Base-by-base conservation (phyloP, 192 early-diverging fungal species). In the Chytriomyces hyalinus region DNA sequence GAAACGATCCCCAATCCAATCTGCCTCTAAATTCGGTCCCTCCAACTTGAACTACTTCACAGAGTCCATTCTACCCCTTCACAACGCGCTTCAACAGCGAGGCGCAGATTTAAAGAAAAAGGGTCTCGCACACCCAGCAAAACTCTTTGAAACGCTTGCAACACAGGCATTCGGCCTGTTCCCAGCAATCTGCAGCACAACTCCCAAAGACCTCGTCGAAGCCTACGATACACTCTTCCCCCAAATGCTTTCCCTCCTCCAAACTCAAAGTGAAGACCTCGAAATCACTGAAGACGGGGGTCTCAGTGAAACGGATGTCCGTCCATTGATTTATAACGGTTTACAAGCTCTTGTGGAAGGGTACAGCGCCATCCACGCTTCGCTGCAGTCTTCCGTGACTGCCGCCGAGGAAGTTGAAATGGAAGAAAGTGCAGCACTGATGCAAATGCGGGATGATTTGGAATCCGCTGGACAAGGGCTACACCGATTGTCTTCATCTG, bases 141-240 rank as follows among this genome's bases (percentile, higher is more conserved):
- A 98, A 81, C 87, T 99, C 49, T 97, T 91, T 82, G 93, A 93
- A 66, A 96, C 96, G 3, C 85, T 99, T 43, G 88, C 86, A 46
- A 85, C 91, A 45, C 97, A 99, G 86, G 87, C 96, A 50, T 99
- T 96, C 94, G 88, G 90, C 20, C 84, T 98, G 49, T 84, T 95
- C 26, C 92, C 92, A 24, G 92, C 91, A 24, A 91, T 97, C 75
- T 98, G 95, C 79, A 75, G 80, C 20, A 91, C 93, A 45, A 78
- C 93, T 10, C 96, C 97, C 20, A 66, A 79, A 20, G 97, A 98
- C 79, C 82, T 97, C 0, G 72, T 46, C 7, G 66, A 61, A 11
- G 9, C 49, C 0, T 87, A 87, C 65, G 65, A 67, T 10, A 47
- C 63, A 22, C 84, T 96, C 62, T 93, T 90, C 5, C 92, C 92